phyloP scores from a whole-genome alignment of 1,284 basidiomycete genomes.

The Polyporus tsugae region DNA sequence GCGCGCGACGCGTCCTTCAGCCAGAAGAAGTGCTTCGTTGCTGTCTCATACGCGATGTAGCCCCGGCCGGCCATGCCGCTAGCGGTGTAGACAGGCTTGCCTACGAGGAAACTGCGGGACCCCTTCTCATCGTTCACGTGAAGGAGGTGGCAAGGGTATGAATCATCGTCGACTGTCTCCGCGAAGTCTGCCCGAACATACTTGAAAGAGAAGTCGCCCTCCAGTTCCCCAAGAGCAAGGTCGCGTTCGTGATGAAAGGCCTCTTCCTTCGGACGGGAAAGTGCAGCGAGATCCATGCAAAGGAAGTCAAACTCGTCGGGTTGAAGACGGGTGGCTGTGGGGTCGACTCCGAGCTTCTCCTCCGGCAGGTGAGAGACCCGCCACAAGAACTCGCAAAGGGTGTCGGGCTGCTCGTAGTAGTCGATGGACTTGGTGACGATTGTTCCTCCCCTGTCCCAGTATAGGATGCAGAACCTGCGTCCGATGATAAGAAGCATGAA shows the following conservation, averaged over 20 bases:
- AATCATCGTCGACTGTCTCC: not conserved
- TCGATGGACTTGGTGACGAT: constrained; percentile 17
- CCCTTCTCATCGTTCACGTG: not conserved
- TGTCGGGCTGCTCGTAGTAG: constrained; percentile 16
- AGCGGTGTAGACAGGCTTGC: constrained; percentile 5
- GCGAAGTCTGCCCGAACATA: not conserved
- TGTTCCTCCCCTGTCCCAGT: constrained; percentile 19
- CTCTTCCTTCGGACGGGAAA: not conserved
- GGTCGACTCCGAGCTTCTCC: constrained; percentile 19
- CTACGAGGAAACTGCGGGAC: not conserved
- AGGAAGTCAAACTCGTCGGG: constrained; percentile 2
- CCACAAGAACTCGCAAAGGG: constrained; percentile 16
- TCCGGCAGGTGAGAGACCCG: constrained; percentile 12
- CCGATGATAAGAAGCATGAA: constrained; percentile 15
- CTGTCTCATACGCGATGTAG: constrained; percentile 7
- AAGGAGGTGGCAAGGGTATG: not conserved
- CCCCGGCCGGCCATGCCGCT: constrained; percentile 8
- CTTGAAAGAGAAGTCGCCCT: not conserved
- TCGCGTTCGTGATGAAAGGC: not conserved
- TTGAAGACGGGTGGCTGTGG: constrained; percentile 13
- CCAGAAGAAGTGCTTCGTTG: not conserved
- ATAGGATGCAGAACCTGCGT: constrained; percentile 9
- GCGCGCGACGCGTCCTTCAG: constrained; percentile 18
- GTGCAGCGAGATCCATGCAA: constrained; percentile 7
- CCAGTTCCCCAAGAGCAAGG: not conserved